Percentiles rank a stretch among this genome's conserved stretches.
Conservation (phyloP, 176 grass and related monocot genomes). For the Neostapfia colusana region DNA sequence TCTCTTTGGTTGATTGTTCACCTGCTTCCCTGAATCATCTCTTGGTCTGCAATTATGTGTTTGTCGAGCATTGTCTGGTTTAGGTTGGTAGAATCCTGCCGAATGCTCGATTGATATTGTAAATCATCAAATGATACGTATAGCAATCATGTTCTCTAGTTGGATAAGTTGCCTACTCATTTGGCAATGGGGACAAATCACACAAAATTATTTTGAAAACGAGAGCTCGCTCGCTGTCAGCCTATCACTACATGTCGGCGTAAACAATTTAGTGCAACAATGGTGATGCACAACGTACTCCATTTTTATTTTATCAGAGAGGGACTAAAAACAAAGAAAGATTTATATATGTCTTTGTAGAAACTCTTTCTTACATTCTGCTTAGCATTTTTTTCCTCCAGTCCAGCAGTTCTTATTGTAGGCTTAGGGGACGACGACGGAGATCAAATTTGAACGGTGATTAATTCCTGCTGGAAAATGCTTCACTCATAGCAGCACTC, state of each 20-base stretch:
- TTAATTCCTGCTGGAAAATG: neutral
- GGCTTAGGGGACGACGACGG: no score
- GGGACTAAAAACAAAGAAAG: neutral
- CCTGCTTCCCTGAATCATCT: neutral
- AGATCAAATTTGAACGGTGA: neutral
- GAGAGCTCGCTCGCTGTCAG: constrained; percentile 26
- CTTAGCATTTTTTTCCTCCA: neutral
- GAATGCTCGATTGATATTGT: neutral
- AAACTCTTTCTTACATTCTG: neutral
- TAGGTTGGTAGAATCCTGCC: constrained; percentile 19
- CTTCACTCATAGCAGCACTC: neutral
- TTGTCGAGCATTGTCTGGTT: constrained; percentile 5
- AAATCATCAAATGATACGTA: constrained; percentile 24
- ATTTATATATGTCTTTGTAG: neutral
- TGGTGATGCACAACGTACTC: neutral
- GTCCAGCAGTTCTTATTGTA: neutral
- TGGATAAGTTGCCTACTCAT: constrained; percentile 28
- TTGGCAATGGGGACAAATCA: constrained; percentile 24
- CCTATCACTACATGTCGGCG: neutral
- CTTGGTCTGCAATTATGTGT: neutral
- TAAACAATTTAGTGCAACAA: neutral
- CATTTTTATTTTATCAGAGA: neutral
- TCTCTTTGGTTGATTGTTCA: neutral
- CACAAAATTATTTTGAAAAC: constrained; percentile 17
- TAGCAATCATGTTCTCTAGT: constrained; percentile 1